A percentile compares a stretch with the other conserved stretches of the same genome.
Evolutionary conservation across 2,329 filamentous ascomycete species (phyloP).

Genomic region (Apiospora phragmitis): DNA sequence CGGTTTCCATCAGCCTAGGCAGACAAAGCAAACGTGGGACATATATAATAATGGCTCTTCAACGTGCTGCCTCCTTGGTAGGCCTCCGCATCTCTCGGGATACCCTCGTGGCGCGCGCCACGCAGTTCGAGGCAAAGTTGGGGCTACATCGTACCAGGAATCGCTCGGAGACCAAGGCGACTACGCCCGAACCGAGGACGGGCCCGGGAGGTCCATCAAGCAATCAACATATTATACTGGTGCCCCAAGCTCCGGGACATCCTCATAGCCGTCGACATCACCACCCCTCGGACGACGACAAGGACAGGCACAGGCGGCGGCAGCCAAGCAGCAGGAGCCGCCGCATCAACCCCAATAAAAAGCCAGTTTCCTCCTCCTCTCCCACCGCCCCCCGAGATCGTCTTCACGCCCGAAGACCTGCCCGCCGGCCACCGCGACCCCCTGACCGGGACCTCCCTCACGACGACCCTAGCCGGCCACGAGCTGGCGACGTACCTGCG

Average conservation of each 20-base stretch:
- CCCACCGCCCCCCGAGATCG: neutral
- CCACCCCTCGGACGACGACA: neutral
- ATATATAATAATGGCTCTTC: neutral
- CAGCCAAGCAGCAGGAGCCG: neutral
- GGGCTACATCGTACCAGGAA: neutral
- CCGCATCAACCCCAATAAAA: neutral
- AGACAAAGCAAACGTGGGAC: too few relatives aligned
- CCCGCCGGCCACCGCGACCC: neutral
- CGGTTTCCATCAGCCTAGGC: neutral
- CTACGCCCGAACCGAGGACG: neutral
- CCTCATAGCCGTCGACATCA: neutral
- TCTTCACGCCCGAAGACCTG: neutral
- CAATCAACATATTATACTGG: slow-evolving; percentile 8
- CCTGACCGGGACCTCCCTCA: neutral
- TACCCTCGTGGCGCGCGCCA: slow-evolving; percentile 10
- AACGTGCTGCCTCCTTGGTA: neutral
- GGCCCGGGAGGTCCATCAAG: neutral
- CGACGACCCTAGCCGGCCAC: slow-evolving; percentile 2
- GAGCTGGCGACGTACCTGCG: too few relatives aligned
- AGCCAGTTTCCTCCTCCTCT: neutral
- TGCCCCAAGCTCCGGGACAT: slow-evolving; percentile 2
- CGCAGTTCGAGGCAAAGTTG: neutral
- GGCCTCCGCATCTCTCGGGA: slow-evolving; percentile 1
- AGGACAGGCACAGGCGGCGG: neutral
- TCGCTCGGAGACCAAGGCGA: slow-evolving; percentile 13